Evolutionary conservation across 352 stramenopile species (phyloP).

Genomic region (Blastocystis sp.): DNA sequence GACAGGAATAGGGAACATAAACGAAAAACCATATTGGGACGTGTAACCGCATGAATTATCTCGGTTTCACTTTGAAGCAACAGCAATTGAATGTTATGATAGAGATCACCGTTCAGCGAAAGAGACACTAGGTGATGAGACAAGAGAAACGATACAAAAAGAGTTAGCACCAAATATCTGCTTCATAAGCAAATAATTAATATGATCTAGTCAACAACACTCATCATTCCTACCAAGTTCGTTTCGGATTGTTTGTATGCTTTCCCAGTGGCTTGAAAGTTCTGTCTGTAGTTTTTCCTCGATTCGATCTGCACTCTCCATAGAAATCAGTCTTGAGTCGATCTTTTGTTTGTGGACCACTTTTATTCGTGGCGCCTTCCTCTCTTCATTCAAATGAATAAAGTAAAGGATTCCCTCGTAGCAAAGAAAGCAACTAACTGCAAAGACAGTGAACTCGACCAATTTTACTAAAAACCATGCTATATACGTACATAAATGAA

Average conservation of each 20-base stretch:
- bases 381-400: background rate
- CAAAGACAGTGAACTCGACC: background rate
- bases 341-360: background rate
- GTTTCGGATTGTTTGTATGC: background rate
- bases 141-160: background rate
- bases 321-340: background rate
- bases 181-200: constrained; percentile 7
- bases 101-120: constrained; percentile 29
- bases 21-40: background rate
- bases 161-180: background rate
- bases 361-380: background rate
- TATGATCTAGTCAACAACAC: background rate
- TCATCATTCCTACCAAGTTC: background rate
- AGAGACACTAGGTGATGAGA: background rate
- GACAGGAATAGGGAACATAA: background rate
- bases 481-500: background rate
- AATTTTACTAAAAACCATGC: background rate
- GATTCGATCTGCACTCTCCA: background rate
- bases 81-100: background rate
- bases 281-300: background rate
- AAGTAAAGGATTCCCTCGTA: background rate
- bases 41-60: background rate
- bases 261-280: constrained; percentile 2
- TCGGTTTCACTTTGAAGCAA: background rate
- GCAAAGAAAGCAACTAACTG: background rate